A percentile compares a stretch with the other conserved stretches of the same genome.
Evolutionary conservation across 2,329 filamentous ascomycete species (phyloP).

Genomic region (Aspergillus sp.): DNA sequence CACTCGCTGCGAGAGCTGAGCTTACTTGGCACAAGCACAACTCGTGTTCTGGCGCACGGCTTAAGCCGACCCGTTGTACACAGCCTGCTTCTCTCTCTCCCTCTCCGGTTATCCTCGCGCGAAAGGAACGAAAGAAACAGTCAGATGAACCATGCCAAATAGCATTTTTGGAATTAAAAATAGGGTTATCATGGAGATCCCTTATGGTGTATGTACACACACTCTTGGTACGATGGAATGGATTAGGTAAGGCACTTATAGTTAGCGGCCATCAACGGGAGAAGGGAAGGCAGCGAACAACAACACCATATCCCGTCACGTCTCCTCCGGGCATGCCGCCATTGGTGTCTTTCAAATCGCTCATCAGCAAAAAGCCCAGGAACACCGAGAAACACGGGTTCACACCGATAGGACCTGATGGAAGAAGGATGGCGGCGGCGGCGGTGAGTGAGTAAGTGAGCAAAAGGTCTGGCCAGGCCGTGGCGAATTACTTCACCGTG

Average conservation of each 20-base stretch:
- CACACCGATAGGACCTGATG: background rate
- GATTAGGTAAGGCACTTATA: background rate
- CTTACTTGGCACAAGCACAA: background rate
- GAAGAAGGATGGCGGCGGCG: background rate
- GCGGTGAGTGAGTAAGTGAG: background rate
- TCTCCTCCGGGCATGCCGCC: background rate
- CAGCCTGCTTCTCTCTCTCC: background rate
- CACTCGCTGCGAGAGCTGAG: background rate
- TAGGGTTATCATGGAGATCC: no score
- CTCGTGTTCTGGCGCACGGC: background rate
- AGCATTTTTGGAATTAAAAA: no score
- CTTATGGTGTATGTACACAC: no score
- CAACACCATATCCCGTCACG: background rate
- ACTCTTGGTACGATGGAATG: background rate
- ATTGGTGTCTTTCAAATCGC: background rate
- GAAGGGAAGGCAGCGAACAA: background rate
- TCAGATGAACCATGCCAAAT: background rate
- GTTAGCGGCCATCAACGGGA: background rate
- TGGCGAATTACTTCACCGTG: conserved; percentile 7
- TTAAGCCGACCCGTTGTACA: background rate
- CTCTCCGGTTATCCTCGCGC: background rate
- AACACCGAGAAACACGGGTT: background rate
- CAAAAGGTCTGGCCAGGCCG: background rate
- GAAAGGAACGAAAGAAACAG: background rate
- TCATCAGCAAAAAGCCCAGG: background rate